Percentiles rank a stretch among this genome's conserved stretches.
These are phyloP conservation scores for Mycena belliarum DNA, from an alignment of 768 basidiomycete species.

Conservation along the genomic window DNA sequence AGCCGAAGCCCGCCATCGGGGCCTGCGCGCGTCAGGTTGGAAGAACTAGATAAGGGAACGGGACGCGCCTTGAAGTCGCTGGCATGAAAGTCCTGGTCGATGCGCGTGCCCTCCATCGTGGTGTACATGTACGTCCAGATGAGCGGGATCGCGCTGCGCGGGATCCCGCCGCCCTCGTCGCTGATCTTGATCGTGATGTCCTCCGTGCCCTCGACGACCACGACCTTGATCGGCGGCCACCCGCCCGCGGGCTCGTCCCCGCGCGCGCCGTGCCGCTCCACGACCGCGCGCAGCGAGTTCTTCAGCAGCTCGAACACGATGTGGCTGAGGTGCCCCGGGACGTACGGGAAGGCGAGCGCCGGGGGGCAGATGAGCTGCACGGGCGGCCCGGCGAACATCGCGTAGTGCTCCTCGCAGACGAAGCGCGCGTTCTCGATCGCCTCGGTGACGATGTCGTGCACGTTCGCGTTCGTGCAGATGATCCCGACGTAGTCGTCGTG, in stretches of 20 bases:
- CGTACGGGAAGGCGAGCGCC: constrained; percentile 87
- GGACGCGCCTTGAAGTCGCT: constrained; percentile 95
- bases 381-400: constrained; percentile 93
- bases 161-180: constrained; percentile 96
- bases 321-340: constrained; percentile 95
- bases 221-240: constrained; percentile 91
- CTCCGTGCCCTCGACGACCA: constrained; percentile 96
- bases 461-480: constrained; percentile 92
- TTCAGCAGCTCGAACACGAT: constrained; percentile 97
- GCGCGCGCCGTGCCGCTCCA: constrained; percentile 87
- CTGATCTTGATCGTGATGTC: constrained; percentile 99
- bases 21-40: too few species aligned
- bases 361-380: constrained; percentile 95
- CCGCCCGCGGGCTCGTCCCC: constrained; percentile 60
- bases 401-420: constrained; percentile 94
- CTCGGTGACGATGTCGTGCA: constrained; percentile 97
- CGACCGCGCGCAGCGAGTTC: constrained; percentile 95
- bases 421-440: constrained; percentile 96
- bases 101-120: constrained; percentile 73
- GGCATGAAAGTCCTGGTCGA: constrained; percentile 78
- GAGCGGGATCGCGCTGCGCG: constrained; percentile 82
- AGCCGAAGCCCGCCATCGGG: constrained; percentile 97
- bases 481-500: constrained; percentile 95
- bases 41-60: too few species aligned
- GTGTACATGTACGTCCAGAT: constrained; percentile 99